These are phyloP conservation scores for Macrolepiota albuminosa DNA, from an alignment of 768 basidiomycete genomes.

Conservation along the genomic window DNA sequence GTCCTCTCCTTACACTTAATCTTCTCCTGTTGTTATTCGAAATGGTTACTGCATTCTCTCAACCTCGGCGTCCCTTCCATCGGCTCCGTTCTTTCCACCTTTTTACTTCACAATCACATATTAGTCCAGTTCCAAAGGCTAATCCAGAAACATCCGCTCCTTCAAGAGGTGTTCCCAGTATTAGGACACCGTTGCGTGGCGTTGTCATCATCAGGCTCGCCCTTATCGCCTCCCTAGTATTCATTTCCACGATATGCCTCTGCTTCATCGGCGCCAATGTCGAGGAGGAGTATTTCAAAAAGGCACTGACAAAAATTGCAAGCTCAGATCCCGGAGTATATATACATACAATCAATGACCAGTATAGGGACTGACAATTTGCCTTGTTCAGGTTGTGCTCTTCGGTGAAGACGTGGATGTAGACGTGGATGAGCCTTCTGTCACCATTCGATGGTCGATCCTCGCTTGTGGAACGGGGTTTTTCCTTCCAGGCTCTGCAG, in stretches of 20 bases:
- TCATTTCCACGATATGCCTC: background rate
- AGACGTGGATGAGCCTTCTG: conserved; percentile 52
- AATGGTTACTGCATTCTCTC: background rate
- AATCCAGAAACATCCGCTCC: background rate
- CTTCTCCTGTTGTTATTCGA: background rate
- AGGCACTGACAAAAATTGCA: background rate
- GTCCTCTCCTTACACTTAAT: background rate
- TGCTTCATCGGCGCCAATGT: background rate
- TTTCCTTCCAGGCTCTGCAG: background rate
- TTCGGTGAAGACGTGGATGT: conserved; percentile 55
- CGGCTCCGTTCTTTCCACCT: background rate
- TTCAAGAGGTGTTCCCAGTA: background rate
- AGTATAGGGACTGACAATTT: background rate
- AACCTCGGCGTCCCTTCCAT: background rate
- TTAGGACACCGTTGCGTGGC: background rate
- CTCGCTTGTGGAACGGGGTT: conserved; percentile 41
- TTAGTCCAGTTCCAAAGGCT: background rate
- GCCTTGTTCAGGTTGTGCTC: conserved; percentile 39
- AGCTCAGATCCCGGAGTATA: background rate
- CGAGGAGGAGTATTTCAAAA: background rate
- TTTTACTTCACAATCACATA: background rate
- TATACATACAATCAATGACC: background rate
- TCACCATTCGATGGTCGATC: conserved; percentile 54
- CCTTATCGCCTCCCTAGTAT: background rate
- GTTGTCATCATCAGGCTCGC: background rate